Percentiles rank a stretch among this genome's conserved stretches.
phyloP scores from a whole-genome alignment of 495 filamentous ascomycete genomes.

The Aspergillus saccharolyticus region DNA sequence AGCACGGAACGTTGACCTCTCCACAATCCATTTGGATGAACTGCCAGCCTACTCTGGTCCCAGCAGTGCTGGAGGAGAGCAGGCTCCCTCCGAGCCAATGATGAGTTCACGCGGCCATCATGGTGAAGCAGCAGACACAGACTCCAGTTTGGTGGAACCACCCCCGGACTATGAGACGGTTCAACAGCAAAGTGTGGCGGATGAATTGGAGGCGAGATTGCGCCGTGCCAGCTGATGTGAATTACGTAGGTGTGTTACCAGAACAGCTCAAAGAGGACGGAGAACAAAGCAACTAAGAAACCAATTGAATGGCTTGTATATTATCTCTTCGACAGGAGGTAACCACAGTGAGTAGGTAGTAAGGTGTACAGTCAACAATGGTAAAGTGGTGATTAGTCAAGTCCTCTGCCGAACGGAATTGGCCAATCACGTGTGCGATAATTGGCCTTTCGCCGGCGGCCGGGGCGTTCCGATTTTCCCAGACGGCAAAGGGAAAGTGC shows the following conservation, averaged over 20 bases:
- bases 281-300: background rate
- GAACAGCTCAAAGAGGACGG: background rate
- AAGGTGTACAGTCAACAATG: no score
- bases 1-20: conserved; percentile 48
- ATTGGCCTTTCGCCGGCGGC: conserved; percentile 40
- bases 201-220: conserved; percentile 50
- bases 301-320: background rate
- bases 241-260: background rate
- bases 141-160: conserved; percentile 61
- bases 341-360: no score
- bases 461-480: conserved; percentile 45
- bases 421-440: conserved; percentile 45
- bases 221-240: conserved; percentile 29
- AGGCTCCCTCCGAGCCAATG: conserved; percentile 6
- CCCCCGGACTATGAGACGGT: conserved; percentile 93
- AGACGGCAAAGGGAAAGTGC: conserved; percentile 24
- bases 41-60: conserved; percentile 70
- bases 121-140: conserved; percentile 18
- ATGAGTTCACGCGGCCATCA: conserved; percentile 11
- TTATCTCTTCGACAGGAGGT: background rate
- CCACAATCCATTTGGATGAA: conserved; percentile 68
- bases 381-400: conserved; percentile 5
- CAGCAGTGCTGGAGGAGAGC: conserved; percentile 3
- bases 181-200: conserved; percentile 70
- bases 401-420: background rate